phyloP scores from a whole-genome alignment of 139 green algal genomes.

The Dunaliella primolecta region DNA sequence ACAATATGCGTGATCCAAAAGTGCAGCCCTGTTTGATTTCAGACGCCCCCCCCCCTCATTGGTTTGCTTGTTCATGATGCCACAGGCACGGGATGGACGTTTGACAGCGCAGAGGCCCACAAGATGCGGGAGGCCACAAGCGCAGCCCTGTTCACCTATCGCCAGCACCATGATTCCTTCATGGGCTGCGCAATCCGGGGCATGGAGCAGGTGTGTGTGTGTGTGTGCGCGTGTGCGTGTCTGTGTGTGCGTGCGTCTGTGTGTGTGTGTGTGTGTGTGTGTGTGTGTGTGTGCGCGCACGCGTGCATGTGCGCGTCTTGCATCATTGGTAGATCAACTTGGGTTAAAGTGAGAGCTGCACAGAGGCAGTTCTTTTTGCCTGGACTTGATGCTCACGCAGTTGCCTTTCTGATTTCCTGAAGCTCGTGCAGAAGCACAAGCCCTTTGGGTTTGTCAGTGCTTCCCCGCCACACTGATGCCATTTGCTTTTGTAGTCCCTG shows the following conservation, averaged over 20 bases:
- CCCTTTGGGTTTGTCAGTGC: no score
- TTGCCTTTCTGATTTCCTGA: no score
- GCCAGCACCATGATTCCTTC: slow-evolving; percentile 67
- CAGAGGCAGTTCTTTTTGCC: no score
- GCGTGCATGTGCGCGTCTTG: neutral
- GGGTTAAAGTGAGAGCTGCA: no score
- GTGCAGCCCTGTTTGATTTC: slow-evolving; percentile 77
- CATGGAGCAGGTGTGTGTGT: slow-evolving; percentile 69
- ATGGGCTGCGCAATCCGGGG: slow-evolving; percentile 56
- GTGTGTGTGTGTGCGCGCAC: neutral
- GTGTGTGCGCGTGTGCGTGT: neutral
- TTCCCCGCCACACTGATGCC: no score
- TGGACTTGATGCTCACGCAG: no score
- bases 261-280: slow-evolving; percentile 42
- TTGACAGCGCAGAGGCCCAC: slow-evolving; percentile 62
- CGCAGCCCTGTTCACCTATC: slow-evolving; percentile 78
- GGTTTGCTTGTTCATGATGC: no score
- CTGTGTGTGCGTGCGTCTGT: neutral
- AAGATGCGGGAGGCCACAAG: slow-evolving; percentile 60
- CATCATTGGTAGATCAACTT: neutral
- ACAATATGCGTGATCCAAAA: slow-evolving; percentile 61
- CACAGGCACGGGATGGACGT: slow-evolving; percentile 78
- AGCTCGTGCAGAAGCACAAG: no score
- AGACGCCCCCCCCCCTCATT: slow-evolving; percentile 66
- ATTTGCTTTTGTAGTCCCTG: no score